Evolutionary conservation across 176 grass and related monocot genomes (phyloP).

Genomic region (Aechmea fasciata): DNA sequence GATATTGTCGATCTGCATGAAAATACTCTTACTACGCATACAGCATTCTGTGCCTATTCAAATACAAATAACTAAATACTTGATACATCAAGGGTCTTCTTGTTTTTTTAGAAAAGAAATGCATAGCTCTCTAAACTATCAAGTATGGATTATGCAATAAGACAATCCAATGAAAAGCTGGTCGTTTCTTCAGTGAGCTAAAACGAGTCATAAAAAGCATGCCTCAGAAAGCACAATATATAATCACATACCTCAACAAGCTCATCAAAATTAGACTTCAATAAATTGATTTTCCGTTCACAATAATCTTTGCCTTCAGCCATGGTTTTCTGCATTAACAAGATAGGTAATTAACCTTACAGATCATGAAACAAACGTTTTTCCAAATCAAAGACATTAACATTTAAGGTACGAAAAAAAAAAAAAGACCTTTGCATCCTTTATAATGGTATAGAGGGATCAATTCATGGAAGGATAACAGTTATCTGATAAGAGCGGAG

Average conservation of each 20-base stretch:
- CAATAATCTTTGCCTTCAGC: constrained; percentile 89
- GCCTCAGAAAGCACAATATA: neutral
- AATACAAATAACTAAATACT: neutral
- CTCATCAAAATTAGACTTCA: constrained; percentile 88
- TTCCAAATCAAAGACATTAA: neutral
- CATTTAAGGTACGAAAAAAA: neutral
- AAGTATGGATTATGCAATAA: no score
- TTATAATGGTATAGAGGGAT: no score
- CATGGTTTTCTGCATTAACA: constrained; percentile 65
- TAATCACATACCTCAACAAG: constrained; percentile 56
- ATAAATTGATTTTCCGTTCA: constrained; percentile 75
- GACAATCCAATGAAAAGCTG: no score
- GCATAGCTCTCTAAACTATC: no score
- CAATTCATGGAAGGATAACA: no score
- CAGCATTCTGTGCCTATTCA: neutral
- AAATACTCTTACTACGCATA: neutral
- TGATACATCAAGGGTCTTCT: neutral
- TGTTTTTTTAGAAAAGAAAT: neutral
- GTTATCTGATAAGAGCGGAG: neutral
- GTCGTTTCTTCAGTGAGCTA: neutral
- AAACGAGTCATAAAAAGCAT: neutral
- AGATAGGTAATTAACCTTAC: constrained; percentile 2
- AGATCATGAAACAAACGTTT: constrained; percentile 5
- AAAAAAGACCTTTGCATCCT: no score
- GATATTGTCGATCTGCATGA: no score